These are phyloP conservation scores for Monilinia aucupariae DNA, from an alignment of 2,329 filamentous ascomycete genomes.

Conservation along the genomic window DNA sequence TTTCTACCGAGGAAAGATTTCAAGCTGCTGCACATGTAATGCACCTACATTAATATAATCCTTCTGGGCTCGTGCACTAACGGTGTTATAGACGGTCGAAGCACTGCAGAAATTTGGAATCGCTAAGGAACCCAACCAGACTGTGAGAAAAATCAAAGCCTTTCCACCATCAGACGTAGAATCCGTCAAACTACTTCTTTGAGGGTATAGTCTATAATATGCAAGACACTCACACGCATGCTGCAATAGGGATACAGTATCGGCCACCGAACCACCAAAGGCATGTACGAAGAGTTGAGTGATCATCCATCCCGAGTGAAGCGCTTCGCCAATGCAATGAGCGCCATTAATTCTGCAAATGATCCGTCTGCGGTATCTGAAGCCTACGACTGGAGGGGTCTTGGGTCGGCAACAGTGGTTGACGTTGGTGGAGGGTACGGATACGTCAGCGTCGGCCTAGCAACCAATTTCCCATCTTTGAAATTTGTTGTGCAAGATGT, in stretches of 20 bases:
- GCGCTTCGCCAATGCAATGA: slow-evolving; percentile 52
- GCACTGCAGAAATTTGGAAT: slow-evolving; percentile 3
- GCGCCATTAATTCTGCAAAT: slow-evolving; percentile 48
- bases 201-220: background rate
- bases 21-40: slow-evolving; percentile 12
- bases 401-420: slow-evolving; percentile 49
- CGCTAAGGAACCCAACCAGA: slow-evolving; percentile 6
- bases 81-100: background rate
- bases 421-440: slow-evolving; percentile 58
- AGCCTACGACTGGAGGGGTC: slow-evolving; percentile 47
- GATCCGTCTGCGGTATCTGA: slow-evolving; percentile 48
- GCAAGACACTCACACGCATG: background rate
- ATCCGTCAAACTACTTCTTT: background rate
- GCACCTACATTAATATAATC: background rate
- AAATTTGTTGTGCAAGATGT: slow-evolving; percentile 55
- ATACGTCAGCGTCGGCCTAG: slow-evolving; percentile 51
- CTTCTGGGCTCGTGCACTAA: background rate
- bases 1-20: slow-evolving; percentile 46
- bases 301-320: slow-evolving; percentile 36
- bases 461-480: slow-evolving; percentile 45
- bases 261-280: slow-evolving; percentile 5
- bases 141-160: background rate
- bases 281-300: slow-evolving; percentile 4
- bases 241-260: slow-evolving; percentile 2
- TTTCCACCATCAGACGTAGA: background rate